Percentiles rank a stretch among this genome's conserved stretches.
These are phyloP conservation scores for Lactarius quietus DNA, from an alignment of 768 basidiomycete genomes.

Conservation along the genomic window DNA sequence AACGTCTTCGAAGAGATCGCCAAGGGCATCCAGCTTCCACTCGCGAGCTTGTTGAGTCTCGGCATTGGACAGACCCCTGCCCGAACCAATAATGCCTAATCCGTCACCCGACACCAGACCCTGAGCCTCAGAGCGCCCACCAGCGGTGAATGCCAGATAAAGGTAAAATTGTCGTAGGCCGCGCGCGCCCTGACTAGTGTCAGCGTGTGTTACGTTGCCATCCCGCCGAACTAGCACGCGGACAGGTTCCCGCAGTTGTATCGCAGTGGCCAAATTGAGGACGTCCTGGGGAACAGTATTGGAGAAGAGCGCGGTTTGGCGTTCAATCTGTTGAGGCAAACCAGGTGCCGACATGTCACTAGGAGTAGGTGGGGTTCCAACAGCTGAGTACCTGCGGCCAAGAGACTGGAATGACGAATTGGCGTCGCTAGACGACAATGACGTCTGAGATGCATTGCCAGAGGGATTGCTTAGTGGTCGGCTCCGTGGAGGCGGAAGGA, in stretches of 20 bases:
- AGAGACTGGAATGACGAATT: slow-evolving; percentile 33
- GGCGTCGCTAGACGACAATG: slow-evolving; percentile 21
- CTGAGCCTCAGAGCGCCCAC: slow-evolving; percentile 59
- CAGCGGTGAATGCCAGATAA: slow-evolving; percentile 91
- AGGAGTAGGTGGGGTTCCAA: slow-evolving; percentile 46
- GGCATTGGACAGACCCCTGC: slow-evolving; percentile 74
- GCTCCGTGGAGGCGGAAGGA: slow-evolving; percentile 85
- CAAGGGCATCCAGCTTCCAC: slow-evolving; percentile 92
- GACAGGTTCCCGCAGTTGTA: slow-evolving; percentile 93
- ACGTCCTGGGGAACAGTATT: slow-evolving; percentile 99
- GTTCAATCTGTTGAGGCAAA: slow-evolving; percentile 52
- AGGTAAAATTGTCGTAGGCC: slow-evolving; percentile 95
- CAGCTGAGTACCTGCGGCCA: slow-evolving; percentile 55
- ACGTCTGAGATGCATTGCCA: slow-evolving; percentile 28
- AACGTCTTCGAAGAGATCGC: slow-evolving; percentile 86
- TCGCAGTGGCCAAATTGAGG: slow-evolving; percentile 87
- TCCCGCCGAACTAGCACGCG: slow-evolving; percentile 95
- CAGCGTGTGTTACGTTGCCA: slow-evolving; percentile 70
- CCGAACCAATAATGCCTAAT: slow-evolving; percentile 89
- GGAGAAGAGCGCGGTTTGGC: slow-evolving; percentile 93
- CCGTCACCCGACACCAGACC: slow-evolving; percentile 49
- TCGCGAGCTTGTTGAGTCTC: slow-evolving; percentile 85
- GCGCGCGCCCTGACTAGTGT: slow-evolving; percentile 71
- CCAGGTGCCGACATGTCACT: slow-evolving; percentile 36
- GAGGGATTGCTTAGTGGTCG: slow-evolving; percentile 50